Evolutionary conservation across 1,284 basidiomycete genomes (phyloP).

Genomic region (Pseudozyma sp.): DNA sequence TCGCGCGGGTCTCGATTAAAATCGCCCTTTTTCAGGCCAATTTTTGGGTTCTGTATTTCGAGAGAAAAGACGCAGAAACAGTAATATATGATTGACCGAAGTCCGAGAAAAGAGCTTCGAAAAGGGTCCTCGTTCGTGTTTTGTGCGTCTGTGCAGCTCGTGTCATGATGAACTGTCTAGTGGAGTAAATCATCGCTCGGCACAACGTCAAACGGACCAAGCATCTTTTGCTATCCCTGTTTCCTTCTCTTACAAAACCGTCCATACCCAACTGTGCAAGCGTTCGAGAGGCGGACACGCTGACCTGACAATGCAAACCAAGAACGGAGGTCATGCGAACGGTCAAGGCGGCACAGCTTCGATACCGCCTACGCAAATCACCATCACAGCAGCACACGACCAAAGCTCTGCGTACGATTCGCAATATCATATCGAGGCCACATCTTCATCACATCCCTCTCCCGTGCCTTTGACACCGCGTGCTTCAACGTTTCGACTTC

Average conservation of each 20-base stretch:
- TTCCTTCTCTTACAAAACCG: no score
- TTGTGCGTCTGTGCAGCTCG: no score
- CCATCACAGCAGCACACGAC: constrained; percentile 17
- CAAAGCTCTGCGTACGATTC: background rate
- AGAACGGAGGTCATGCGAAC: background rate
- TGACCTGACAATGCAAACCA: background rate
- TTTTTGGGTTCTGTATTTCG: background rate
- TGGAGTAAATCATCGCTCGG: no score
- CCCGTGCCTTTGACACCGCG: constrained; percentile 30
- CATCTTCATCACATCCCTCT: constrained; percentile 22
- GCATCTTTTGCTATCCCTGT: no score
- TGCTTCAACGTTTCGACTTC: constrained; percentile 27
- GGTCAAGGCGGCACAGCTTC: background rate
- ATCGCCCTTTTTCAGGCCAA: background rate
- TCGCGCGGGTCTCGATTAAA: constrained; percentile 16
- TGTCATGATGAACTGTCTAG: no score
- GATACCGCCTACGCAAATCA: constrained; percentile 24
- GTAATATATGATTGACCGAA: background rate
- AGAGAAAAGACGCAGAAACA: background rate
- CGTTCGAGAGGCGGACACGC: no score
- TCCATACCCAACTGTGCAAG: no score
- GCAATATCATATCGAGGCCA: background rate
- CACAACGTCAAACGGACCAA: no score
- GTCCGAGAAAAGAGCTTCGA: background rate
- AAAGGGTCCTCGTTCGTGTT: no score